Base-by-base conservation (phyloP, 1,139 yeast genomes). In the Saccharomyces pastorianus region DNA sequence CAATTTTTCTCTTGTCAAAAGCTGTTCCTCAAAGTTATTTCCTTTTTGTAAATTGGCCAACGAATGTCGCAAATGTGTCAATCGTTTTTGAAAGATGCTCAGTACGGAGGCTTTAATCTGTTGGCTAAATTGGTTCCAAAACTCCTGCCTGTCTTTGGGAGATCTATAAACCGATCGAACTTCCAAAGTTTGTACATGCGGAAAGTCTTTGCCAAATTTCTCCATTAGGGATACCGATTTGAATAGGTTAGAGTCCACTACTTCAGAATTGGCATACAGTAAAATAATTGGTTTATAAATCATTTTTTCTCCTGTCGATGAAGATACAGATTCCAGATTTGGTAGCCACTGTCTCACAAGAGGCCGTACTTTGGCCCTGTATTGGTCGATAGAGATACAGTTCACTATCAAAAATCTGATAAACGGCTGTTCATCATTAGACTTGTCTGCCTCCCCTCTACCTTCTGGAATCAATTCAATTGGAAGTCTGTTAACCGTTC, bases 261-360 rank as follows among this genome's bases (percentile, higher is more conserved):
- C 62, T 41, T 63, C 67, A 1, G 70, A 58, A 54, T 66, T 67
- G 1, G 70, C 61, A 53, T 65, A 66, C 13, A 67, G 50, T 14
- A 67, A 56, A 11, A 66, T 60, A n/a, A 68, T 58, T 6, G 69
- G 64, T 42, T 58, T 57, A 20, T 38, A 53, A 7, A 46, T 23
- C 25, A 14, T 28, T 9, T 29, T 31, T 4, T 32, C 20, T 26
- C 4, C 20, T 47, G 25, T 29, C 29, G 27, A 47, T 28, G 42
- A 17, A 13, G 31, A 17, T 27, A 31, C n/a, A 26, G 14, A 20
- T 46, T 77, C 55, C 81, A 80, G 79, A 20, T 69, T 65, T 0
- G 86, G 82, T 38, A 88, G 73, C 99, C 99, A 93, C 64, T 87
- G 95, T 53, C 79, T 77, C 31, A 91, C 80, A 62, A 89, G 75